Base-by-base conservation (phyloP, 2,329 filamentous ascomycete genomes). In the Scedosporium boydii region DNA sequence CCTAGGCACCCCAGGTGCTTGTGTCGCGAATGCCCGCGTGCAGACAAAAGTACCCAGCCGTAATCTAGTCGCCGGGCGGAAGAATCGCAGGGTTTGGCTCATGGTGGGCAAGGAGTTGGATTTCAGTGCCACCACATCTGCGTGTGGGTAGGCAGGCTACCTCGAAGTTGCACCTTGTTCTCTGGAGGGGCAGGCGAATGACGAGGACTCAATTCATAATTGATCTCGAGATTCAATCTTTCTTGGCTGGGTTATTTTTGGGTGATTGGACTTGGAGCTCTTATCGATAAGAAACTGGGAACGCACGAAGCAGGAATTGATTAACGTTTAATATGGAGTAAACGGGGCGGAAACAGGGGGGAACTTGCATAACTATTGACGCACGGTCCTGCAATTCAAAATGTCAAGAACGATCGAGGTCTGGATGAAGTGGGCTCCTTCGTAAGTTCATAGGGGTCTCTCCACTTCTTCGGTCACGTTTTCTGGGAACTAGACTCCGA, bases 1-100 rank as follows among this genome's bases (percentile, higher is more conserved):
- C 44, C 87, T 85, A 27, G 92, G 90, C 48, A 86, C 85, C 64
- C 91, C 90, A 2, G 90, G 81, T 21, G 90, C 82, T 75, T 92
- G 88, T 63, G 90, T 84, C 60, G 93, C 93, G 76, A 95, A 96
- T 63, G 76, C 77, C 63, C 89, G 80, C 14, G 16, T n/a, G 53
- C 29, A 53, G 14, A 42, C 21, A 4, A 44, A n/a, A 14, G 53
- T 38, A 18, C 26, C 60, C 16, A 51, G 53, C 16, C 60, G 53
- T 23, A 41, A 53, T 38, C 23, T 48, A 9, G 60, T 27, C 18
- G 34, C 53, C 10, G 53, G 41, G 16, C 38, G 38, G 10, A 62
- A 21, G 38, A 27, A 7, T 16, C 53, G 60, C 34, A 62, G 58
- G 53, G n/a, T 58, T 41, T 58, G 60, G 41, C 60, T 58, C 60